Evolutionary conservation across 1,139 yeast genomes (phyloP).

Genomic region (Sporopachydermia cereana): DNA sequence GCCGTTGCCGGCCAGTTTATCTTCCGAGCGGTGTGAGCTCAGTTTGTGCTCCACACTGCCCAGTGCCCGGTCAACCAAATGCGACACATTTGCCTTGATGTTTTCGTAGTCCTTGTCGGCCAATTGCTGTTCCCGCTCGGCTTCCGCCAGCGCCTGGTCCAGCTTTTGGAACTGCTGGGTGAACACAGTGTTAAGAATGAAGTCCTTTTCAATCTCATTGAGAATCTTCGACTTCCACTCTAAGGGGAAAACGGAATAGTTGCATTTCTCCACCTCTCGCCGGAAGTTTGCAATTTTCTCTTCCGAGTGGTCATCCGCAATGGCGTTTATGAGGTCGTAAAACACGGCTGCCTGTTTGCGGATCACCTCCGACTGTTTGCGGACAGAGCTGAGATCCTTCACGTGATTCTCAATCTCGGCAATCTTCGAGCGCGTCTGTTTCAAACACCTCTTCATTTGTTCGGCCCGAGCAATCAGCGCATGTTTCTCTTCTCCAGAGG

Average conservation of each 20-base stretch:
- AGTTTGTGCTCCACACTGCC: slow-evolving; percentile 4
- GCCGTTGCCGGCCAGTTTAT: background rate
- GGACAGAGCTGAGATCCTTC: background rate
- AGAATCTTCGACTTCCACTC: background rate
- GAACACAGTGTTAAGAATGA: slow-evolving; percentile 2
- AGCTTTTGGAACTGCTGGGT: slow-evolving; percentile 4
- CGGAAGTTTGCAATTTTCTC: slow-evolving; percentile 2
- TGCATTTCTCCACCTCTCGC: background rate
- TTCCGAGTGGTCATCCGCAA: slow-evolving; percentile 2
- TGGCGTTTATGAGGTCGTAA: background rate
- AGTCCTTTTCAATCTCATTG: slow-evolving; percentile 5
- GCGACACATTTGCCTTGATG: background rate
- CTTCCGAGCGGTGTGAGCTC: background rate
- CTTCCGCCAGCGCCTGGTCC: background rate
- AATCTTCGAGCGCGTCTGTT: background rate
- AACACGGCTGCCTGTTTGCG: background rate
- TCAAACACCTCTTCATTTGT: background rate
- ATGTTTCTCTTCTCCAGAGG: background rate
- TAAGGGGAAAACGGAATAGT: background rate
- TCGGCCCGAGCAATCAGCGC: background rate
- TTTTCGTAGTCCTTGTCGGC: slow-evolving; percentile 1
- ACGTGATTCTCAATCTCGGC: background rate
- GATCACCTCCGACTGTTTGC: background rate
- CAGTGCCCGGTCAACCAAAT: background rate
- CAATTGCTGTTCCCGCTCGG: background rate